Conservation (phyloP, 352 stramenopile genomes). For the Globisporangium nodosum region DNA sequence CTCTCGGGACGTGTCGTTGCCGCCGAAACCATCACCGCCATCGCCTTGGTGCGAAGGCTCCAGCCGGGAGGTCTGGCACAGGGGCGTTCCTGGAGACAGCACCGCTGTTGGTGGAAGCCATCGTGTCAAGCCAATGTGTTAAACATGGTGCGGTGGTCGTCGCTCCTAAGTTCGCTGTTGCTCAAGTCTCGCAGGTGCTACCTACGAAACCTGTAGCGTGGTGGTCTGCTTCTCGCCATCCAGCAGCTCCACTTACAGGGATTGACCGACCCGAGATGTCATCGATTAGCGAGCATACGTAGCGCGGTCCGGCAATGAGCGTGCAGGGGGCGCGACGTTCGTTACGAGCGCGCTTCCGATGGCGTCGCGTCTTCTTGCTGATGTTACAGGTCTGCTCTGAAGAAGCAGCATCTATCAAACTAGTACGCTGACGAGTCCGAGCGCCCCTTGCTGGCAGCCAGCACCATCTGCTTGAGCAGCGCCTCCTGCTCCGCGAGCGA, state of each 20-base stretch:
- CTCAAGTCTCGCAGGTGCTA: too few relatives aligned
- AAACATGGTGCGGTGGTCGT: too few relatives aligned
- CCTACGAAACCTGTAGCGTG: too few relatives aligned
- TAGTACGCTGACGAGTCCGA: constrained; percentile 1
- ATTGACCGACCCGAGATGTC: too few relatives aligned
- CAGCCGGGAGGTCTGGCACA: neutral
- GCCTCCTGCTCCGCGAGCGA: constrained; percentile 25
- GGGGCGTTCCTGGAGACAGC: too few relatives aligned
- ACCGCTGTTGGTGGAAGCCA: too few relatives aligned
- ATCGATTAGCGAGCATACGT: too few relatives aligned
- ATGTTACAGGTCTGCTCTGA: neutral
- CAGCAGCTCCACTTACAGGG: too few relatives aligned
- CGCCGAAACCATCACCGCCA: neutral
- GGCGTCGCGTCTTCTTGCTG: neutral
- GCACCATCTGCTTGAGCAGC: constrained; percentile 20
- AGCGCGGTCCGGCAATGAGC: too few relatives aligned
- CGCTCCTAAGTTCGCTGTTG: too few relatives aligned
- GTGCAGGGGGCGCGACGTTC: neutral
- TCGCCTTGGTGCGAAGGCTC: neutral
- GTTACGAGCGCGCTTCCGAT: neutral
- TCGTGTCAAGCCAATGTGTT: too few relatives aligned
- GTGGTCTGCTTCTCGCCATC: too few relatives aligned
- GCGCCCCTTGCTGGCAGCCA: constrained; percentile 12
- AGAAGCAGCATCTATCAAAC: neutral
- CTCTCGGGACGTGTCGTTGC: neutral